Evolutionary conservation across 2,329 filamentous ascomycete species (phyloP), one percentile per base, ranked within the genome.

Genomic region (Volutella citrinella): DNA sequence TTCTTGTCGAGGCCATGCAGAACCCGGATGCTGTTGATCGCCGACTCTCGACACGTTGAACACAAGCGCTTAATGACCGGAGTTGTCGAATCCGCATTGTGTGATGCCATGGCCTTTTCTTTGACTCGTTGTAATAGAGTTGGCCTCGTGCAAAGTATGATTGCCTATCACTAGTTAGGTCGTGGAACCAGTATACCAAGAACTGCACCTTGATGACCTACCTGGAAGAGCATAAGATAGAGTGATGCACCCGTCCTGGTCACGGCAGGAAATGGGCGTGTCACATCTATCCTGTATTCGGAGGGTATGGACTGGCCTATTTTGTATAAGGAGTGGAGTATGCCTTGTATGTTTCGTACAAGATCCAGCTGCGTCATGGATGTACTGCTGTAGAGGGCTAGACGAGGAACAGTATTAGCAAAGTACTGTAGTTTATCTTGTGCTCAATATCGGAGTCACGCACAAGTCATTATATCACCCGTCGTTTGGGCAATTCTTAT

Each of bases 81-180:
- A 3, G 49, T 40, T 7, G 46, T 41, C 4, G 46, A n/a, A n/a
- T n/a, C n/a, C n/a, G n/a, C n/a, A n/a, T n/a, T n/a, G n/a, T n/a
- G n/a, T n/a, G n/a, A n/a, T n/a, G n/a, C n/a, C n/a, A n/a, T n/a
- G n/a, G n/a, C 49, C 20, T 54, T 55, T 15, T 56, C 54, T 19
- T 57, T 57, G 16, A 55, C 54, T 10, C 47, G 36, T 14, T 56
- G 54, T 0, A 57, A 43, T 5, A 57, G 32, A 10, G 56, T 46
- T 15, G 54, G 54, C 3, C 54, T 25, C 17, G 52, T 52, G 15
- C 52, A 57, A 5, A 57, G 40, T 8, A 57, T 55, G 19, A 56
- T 56, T 2, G 54, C 53, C 51, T 55, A n/a, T 3, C 13, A 10
- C 14, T 11, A 15, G 18, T 28, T 5, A 5, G 15, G 13, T 14